Conservation (phyloP, 495 filamentous ascomycete genomes). For the Hypomontagnella submonticulosa region DNA sequence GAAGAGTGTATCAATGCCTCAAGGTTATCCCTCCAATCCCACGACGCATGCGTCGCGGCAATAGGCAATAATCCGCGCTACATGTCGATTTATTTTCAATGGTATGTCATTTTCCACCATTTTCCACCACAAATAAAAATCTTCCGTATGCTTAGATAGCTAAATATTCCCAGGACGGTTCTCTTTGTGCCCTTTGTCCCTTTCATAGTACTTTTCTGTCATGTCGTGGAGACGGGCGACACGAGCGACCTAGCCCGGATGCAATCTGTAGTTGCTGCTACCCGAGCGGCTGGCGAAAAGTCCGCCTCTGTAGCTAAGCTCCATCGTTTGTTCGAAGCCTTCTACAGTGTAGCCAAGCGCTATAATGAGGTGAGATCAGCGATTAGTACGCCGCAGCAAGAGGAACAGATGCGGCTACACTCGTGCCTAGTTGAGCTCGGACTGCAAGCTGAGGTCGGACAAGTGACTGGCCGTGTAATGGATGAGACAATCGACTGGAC, state of each 20-base stretch:
- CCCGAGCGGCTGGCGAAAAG: neutral
- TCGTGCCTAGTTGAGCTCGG: neutral
- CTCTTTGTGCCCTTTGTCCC: neutral
- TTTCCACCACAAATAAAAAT: too few species aligned
- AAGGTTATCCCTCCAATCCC: too few species aligned
- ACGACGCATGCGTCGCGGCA: too few species aligned
- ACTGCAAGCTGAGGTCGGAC: neutral
- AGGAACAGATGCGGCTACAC: neutral
- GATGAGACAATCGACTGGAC: too few species aligned
- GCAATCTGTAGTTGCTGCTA: neutral
- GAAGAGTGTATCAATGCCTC: too few species aligned
- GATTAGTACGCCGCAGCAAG: neutral
- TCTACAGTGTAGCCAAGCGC: neutral
- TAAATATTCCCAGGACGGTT: neutral
- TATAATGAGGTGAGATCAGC: neutral
- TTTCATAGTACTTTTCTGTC: neutral
- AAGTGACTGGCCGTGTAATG: neutral
- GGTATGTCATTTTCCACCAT: too few species aligned
- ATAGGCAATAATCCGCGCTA: too few species aligned
- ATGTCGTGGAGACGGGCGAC: neutral
- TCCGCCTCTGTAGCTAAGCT: neutral
- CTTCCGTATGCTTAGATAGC: too few species aligned
- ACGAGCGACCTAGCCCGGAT: neutral
- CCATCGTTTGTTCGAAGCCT: neutral
- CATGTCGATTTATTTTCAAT: too few species aligned